Conservation (phyloP, 257 asterid genomes). For the Galeopsis tetrahit region DNA sequence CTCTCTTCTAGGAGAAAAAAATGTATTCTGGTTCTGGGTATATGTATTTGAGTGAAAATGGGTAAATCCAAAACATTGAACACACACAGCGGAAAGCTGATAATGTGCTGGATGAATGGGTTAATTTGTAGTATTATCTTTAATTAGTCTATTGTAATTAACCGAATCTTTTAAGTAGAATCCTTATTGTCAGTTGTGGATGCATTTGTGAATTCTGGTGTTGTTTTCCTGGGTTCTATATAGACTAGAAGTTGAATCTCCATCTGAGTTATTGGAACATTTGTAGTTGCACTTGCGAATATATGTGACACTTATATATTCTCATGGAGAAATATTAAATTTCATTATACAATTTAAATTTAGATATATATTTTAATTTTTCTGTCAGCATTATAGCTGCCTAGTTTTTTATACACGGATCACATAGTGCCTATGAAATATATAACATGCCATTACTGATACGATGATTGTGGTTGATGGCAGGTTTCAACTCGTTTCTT, state of each 20-base stretch:
- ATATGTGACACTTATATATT: too few species aligned
- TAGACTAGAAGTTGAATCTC: background rate
- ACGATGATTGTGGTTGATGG: slow-evolving; percentile 1
- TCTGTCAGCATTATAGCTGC: background rate
- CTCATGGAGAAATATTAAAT: background rate
- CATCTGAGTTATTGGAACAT: slow-evolving; percentile 7
- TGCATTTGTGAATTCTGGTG: background rate
- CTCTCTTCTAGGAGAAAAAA: background rate
- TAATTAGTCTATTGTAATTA: background rate
- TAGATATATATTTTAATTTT: too few species aligned
- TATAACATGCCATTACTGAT: slow-evolving; percentile 12
- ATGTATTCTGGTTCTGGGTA: slow-evolving; percentile 2
- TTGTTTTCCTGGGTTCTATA: slow-evolving; percentile 5
- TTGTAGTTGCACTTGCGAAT: background rate
- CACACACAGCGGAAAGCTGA: background rate
- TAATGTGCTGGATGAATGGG: background rate
- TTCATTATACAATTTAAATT: too few species aligned
- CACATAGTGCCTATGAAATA: background rate
- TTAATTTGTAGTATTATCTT: slow-evolving; percentile 3
- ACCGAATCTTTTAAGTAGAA: background rate
- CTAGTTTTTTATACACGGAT: background rate
- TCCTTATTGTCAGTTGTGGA: background rate
- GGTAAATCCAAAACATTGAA: background rate
- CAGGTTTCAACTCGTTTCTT: slow-evolving; percentile 95
- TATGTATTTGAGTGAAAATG: slow-evolving; percentile 13